Percentiles rank a stretch among this genome's conserved stretches.
phyloP scores from a whole-genome alignment of 1,284 basidiomycete species.

The Sanghuangporus sanghuang region DNA sequence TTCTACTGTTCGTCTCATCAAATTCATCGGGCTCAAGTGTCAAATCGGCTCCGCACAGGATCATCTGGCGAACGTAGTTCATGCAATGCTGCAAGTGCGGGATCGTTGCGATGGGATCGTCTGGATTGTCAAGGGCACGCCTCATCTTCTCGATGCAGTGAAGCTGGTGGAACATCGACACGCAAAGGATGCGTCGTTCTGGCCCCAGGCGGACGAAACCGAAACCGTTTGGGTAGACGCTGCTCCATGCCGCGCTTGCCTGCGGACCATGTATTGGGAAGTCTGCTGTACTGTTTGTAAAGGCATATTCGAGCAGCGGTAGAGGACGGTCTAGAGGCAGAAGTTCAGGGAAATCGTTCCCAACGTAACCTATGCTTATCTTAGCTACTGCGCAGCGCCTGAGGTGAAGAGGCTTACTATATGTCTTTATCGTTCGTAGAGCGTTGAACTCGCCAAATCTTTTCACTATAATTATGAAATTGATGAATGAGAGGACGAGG shows the following conservation, averaged over 20 bases:
- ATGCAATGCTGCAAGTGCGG: constrained; percentile 29
- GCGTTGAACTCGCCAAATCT: not conserved
- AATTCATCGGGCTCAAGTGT: constrained; percentile 11
- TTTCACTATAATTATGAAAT: constrained; percentile 8
- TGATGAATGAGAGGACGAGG: constrained; percentile 8
- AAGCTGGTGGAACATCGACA: constrained; percentile 29
- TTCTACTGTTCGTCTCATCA: not conserved
- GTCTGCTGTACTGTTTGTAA: constrained; percentile 6
- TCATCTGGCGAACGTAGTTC: constrained; percentile 18
- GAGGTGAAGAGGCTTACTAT: constrained; percentile 2
- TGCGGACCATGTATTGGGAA: constrained; percentile 11
- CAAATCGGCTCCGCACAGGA: constrained; percentile 15
- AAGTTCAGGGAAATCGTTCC: constrained; percentile 10
- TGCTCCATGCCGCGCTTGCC: not conserved
- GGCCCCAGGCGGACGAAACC: constrained; percentile 16
- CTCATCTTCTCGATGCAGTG: constrained; percentile 29
- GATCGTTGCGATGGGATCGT: constrained; percentile 10
- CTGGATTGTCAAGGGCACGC: constrained; percentile 19
- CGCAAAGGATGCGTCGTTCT: constrained; percentile 13
- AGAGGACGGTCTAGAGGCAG: constrained; percentile 5
- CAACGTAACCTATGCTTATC: constrained; percentile 25
- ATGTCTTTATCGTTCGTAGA: not conserved
- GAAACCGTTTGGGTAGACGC: constrained; percentile 9
- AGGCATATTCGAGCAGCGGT: not conserved
- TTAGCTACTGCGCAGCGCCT: not conserved